Evolutionary conservation across 2,329 filamentous ascomycete species (phyloP), one percentile per base, ranked within the genome.

Genomic region (Huntiella omanensis): DNA sequence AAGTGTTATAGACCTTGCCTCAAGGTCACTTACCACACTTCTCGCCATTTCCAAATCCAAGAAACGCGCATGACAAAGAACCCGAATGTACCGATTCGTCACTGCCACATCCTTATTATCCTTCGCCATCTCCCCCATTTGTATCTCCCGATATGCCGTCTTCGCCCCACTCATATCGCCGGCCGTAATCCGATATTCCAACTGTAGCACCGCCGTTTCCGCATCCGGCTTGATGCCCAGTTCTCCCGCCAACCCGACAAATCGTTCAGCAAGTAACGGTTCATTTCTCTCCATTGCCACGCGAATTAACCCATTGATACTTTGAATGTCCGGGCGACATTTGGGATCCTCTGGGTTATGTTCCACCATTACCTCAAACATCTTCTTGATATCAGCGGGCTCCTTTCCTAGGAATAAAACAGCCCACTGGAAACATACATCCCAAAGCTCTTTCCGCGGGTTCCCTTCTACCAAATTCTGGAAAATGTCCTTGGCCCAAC

Each of bases 241-340:
- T 54, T 78, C 75, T 39, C 71, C 59, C 2, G 77, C 77, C 8
- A 95, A 62, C 1, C 71, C 63, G 40, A 85, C 68, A 51, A 87
- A 81, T 10, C 83, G 71, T 56, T 87, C 77, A 4, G 83, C 83
- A 40, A 83, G 65, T 53, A 82, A 75, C 0, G 76, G 69, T 54
- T 92, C 78, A 8, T 77, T 68, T 46, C 71, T 70, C n/a, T 73
- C 71, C 52, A 80, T 77, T 7, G 84, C 83, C 48, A 78, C 76
- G 45, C 74, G 70, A 13, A 96, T 69, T 19, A 96, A 68, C 4
- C 67, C 64, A 56, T 96, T 93, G 54, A 96, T 76, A 4, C 81
- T 85, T 3, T 70, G 62, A 5, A 77, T 77, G 46, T 83, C 78
- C 0, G 85, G 75, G 5, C 65, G 60, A 3, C 70, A 53, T 12